Evolutionary conservation across 2,329 filamentous ascomycete species (phyloP).

Genomic region (Penicillium sp.): DNA sequence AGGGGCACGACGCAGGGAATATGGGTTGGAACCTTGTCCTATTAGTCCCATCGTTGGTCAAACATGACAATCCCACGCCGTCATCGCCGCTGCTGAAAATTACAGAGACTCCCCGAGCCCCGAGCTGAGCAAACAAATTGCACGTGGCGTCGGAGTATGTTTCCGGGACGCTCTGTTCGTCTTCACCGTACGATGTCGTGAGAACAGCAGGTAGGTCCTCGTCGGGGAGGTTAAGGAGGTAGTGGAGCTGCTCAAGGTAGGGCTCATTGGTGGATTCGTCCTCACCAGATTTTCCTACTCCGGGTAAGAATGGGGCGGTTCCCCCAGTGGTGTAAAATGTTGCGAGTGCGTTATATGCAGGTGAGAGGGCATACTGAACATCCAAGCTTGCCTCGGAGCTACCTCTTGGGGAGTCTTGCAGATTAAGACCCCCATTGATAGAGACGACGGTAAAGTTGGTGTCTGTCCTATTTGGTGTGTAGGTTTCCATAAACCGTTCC

Average conservation of each 20-base stretch:
- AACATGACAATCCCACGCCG: slow-evolving; percentile 61
- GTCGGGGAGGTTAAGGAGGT: slow-evolving; percentile 61
- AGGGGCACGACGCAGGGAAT: slow-evolving; percentile 65
- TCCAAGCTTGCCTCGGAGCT: slow-evolving; percentile 68
- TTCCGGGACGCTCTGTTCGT: slow-evolving; percentile 66
- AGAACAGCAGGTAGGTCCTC: slow-evolving; percentile 66
- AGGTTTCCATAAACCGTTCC: slow-evolving; percentile 59
- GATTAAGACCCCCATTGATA: slow-evolving; percentile 62
- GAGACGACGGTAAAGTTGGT: slow-evolving; percentile 62
- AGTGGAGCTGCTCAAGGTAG: slow-evolving; percentile 67
- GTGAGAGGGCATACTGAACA: slow-evolving; percentile 63
- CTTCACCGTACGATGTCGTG: slow-evolving; percentile 72
- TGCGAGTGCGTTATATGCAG: slow-evolving; percentile 61
- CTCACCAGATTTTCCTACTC: slow-evolving; percentile 47
- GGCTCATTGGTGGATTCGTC: slow-evolving; percentile 65
- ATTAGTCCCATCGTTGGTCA: slow-evolving; percentile 60
- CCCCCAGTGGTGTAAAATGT: slow-evolving; percentile 66
- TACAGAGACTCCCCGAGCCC: slow-evolving; percentile 69
- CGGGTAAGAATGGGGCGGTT: slow-evolving; percentile 56
- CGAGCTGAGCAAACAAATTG: slow-evolving; percentile 66
- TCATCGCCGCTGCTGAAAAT: slow-evolving; percentile 68
- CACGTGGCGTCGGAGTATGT: slow-evolving; percentile 67
- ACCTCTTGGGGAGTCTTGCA: slow-evolving; percentile 49
- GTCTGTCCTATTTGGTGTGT: slow-evolving; percentile 56
- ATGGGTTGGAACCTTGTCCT: slow-evolving; percentile 57